phyloP scores from a whole-genome alignment of 1,284 basidiomycete species.

The Sanguinoderma infundibulare region DNA sequence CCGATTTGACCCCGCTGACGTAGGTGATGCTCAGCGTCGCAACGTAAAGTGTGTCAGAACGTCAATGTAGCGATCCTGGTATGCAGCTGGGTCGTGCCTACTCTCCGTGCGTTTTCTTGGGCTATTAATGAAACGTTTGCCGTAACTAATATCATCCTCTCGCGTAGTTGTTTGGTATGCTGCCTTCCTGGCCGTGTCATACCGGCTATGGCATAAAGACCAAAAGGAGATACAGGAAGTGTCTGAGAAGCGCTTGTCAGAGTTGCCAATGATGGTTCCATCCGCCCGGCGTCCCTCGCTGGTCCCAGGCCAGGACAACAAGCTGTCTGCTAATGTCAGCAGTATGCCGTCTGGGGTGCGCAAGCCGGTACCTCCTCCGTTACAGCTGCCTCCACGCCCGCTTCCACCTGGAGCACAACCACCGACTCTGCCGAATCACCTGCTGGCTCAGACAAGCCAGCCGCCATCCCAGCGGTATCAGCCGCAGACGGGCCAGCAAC shows the following conservation, averaged over 20 bases:
- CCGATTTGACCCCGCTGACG: not conserved
- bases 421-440: not conserved
- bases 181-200: constrained; percentile 38
- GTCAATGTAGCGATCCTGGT: constrained; percentile 55
- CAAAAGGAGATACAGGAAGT: not conserved
- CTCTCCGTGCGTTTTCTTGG: constrained; percentile 46
- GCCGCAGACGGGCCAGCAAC: not conserved
- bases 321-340: not conserved
- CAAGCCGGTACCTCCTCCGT: not conserved
- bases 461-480: not conserved
- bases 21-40: constrained; percentile 37
- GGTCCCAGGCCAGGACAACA: not conserved
- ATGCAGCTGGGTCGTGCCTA: constrained; percentile 59
- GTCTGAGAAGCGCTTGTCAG: constrained; percentile 25
- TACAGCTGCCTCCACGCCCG: not conserved
- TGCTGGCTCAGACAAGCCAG: not conserved
- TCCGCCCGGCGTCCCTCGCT: constrained; percentile 14
- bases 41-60: constrained; percentile 50
- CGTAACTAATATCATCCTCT: not conserved
- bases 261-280: constrained; percentile 31
- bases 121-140: not conserved
- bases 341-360: not conserved
- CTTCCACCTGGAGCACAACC: not conserved
- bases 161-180: constrained; percentile 45
- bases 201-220: constrained; percentile 34